These are phyloP conservation scores for Talaromyces atroroseus DNA, from an alignment of 2,329 filamentous ascomycete genomes.

Conservation along the genomic window DNA sequence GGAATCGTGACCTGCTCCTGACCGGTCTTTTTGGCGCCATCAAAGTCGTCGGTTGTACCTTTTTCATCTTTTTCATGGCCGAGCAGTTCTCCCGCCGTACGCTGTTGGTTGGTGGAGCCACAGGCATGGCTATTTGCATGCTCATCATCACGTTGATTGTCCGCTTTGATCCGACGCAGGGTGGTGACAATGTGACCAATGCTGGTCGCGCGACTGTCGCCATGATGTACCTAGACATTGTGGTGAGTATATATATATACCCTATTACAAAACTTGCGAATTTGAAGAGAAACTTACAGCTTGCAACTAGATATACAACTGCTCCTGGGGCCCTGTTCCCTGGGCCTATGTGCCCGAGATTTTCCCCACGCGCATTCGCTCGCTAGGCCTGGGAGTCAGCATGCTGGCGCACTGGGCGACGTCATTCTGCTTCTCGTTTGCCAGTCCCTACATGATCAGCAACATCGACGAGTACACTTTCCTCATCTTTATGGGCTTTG, in stretches of 20 bases:
- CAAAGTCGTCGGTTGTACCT: slow-evolving; percentile 43
- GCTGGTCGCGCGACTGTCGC: slow-evolving; percentile 47
- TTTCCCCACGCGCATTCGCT: slow-evolving; percentile 23
- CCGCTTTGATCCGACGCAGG: slow-evolving; percentile 32
- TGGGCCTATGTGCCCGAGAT: slow-evolving; percentile 21
- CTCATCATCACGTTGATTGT: slow-evolving; percentile 42
- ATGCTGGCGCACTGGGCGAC: slow-evolving; percentile 28
- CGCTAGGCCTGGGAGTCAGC: slow-evolving; percentile 25
- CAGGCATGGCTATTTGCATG: slow-evolving; percentile 37
- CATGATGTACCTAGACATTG: slow-evolving; percentile 50
- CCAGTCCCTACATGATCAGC: slow-evolving; percentile 33
- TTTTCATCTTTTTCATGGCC: slow-evolving; percentile 46
- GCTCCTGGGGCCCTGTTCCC: slow-evolving; percentile 26
- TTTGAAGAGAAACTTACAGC: not conserved
- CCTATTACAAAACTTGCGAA: not conserved
- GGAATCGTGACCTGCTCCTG: slow-evolving; percentile 40
- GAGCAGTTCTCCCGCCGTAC: slow-evolving; percentile 45
- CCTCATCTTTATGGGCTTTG: slow-evolving; percentile 36
- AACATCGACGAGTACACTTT: slow-evolving; percentile 44
- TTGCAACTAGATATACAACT: slow-evolving; percentile 24
- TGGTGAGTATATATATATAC: no score
- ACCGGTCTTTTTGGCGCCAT: slow-evolving; percentile 48
- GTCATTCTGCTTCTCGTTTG: slow-evolving; percentile 28
- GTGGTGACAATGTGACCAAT: slow-evolving; percentile 38
- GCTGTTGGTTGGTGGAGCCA: slow-evolving; percentile 43